Evolutionary conservation across 257 asterid genomes (phyloP).

Genomic region (Echium plantagineum): DNA sequence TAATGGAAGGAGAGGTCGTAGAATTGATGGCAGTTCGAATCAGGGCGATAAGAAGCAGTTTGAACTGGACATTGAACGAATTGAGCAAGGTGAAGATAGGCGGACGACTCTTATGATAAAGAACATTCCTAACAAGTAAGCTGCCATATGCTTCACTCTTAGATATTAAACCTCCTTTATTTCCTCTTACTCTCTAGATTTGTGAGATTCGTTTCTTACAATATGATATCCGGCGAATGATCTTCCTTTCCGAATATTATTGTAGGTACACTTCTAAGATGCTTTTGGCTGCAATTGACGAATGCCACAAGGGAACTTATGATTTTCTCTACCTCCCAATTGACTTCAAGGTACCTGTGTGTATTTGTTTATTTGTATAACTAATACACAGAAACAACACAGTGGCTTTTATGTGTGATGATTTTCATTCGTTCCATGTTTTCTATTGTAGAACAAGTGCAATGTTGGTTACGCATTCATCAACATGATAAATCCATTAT

Average conservation of each 20-base stretch:
- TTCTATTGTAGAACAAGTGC: constrained; percentile 86
- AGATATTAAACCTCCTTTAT: background rate
- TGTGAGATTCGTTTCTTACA: background rate
- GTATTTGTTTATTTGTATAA: background rate
- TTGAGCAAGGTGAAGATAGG: constrained; percentile 81
- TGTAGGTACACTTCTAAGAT: constrained; percentile 92
- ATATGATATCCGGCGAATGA: too few relatives aligned
- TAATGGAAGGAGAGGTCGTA: constrained; percentile 73
- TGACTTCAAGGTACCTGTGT: constrained; percentile 78
- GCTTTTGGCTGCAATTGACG: constrained; percentile 98
- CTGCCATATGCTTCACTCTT: constrained; percentile 1
- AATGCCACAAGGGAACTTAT: constrained; percentile 83
- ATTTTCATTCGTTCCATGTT: background rate
- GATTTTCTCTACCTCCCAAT: constrained; percentile 90
- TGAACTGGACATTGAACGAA: constrained; percentile 90
- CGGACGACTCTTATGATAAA: constrained; percentile 97
- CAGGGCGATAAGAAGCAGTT: constrained; percentile 93
- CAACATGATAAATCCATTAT: constrained; percentile 87
- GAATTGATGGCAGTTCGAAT: constrained; percentile 56
- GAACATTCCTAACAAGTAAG: constrained; percentile 99
- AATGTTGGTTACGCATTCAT: constrained; percentile 97
- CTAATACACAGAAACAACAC: too few relatives aligned
- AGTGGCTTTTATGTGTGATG: background rate
- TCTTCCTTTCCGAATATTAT: too few relatives aligned
- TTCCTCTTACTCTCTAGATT: background rate